Conservation (phyloP, 1,284 basidiomycete genomes). For the Exobasidium rhododendri region DNA sequence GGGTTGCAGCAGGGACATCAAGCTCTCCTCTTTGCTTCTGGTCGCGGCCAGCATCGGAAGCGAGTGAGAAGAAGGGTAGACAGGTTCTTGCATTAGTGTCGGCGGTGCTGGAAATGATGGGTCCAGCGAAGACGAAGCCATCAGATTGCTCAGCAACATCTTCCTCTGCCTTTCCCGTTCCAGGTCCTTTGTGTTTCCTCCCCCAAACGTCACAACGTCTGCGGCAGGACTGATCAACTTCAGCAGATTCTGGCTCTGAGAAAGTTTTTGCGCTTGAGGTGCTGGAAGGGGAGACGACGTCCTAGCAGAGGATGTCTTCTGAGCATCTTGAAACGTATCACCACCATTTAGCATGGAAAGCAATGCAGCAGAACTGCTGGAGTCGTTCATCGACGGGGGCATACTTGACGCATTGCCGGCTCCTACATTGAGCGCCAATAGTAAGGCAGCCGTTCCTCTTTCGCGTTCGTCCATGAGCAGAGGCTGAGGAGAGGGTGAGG, state of each 20-base stretch:
- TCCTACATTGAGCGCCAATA: slow-evolving; percentile 25
- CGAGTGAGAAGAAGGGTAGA: too few relatives aligned
- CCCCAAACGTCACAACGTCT: not conserved
- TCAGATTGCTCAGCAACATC: slow-evolving; percentile 6
- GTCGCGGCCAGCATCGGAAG: too few relatives aligned
- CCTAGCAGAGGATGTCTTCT: not conserved
- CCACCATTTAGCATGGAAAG: slow-evolving; percentile 19
- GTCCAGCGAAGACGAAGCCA: not conserved
- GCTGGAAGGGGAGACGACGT: slow-evolving; percentile 37
- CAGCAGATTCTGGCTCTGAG: slow-evolving; percentile 35
- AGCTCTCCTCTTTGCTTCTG: not conserved
- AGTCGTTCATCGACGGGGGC: not conserved
- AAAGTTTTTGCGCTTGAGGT: slow-evolving; percentile 33
- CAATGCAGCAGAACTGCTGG: slow-evolving; percentile 12
- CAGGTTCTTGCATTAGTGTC: too few relatives aligned
- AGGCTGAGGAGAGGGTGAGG: slow-evolving; percentile 11
- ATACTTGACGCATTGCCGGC: slow-evolving; percentile 1
- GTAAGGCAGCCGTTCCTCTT: slow-evolving; percentile 21
- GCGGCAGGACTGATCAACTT: slow-evolving; percentile 30
- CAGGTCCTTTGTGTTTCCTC: slow-evolving; percentile 6
- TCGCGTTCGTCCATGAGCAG: slow-evolving; percentile 21
- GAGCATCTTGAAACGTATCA: not conserved
- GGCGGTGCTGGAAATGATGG: too few relatives aligned
- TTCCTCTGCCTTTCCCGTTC: slow-evolving; percentile 13
- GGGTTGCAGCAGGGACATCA: not conserved